These are phyloP conservation scores for Asterella californica DNA, from an alignment of 225 moss, liverwort and hornwort species.

Conservation along the genomic window DNA sequence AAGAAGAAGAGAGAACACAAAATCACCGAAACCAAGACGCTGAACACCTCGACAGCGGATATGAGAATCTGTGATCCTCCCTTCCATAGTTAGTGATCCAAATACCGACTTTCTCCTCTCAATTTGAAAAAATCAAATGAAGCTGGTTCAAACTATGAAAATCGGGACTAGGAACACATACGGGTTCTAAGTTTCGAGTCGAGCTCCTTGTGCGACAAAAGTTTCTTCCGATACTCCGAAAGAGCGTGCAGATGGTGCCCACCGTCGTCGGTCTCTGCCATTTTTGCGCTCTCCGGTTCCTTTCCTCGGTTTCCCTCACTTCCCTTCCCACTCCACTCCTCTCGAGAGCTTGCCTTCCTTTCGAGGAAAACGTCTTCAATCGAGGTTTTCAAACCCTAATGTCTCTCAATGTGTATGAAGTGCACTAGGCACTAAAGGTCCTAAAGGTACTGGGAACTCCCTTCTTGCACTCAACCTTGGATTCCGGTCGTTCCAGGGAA, in stretches of 20 bases:
- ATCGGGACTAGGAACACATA: slow-evolving; percentile 15
- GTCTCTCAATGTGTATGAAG: background rate
- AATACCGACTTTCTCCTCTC: background rate
- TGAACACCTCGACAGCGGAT: background rate
- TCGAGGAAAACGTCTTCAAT: background rate
- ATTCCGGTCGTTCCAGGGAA: background rate
- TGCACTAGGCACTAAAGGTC: background rate
- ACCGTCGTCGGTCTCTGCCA: slow-evolving; percentile 41
- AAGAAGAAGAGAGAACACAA: background rate
- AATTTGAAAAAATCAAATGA: no score
- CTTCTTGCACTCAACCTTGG: background rate
- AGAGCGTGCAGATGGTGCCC: slow-evolving; percentile 45
- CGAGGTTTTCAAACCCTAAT: slow-evolving; percentile 6
- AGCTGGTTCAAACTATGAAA: background rate
- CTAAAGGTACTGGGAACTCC: background rate
- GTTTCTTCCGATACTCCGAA: slow-evolving; percentile 55
- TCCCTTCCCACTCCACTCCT: background rate
- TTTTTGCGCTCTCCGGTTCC: background rate
- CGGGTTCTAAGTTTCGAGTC: slow-evolving; percentile 59
- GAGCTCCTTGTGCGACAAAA: slow-evolving; percentile 78
- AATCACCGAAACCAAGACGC: background rate
- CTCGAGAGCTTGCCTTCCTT: background rate
- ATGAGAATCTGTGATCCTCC: background rate
- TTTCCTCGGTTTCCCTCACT: background rate
- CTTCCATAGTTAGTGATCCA: background rate